These are phyloP conservation scores for Galerina sulciceps DNA, from an alignment of 768 basidiomycete species.

Conservation along the genomic window DNA sequence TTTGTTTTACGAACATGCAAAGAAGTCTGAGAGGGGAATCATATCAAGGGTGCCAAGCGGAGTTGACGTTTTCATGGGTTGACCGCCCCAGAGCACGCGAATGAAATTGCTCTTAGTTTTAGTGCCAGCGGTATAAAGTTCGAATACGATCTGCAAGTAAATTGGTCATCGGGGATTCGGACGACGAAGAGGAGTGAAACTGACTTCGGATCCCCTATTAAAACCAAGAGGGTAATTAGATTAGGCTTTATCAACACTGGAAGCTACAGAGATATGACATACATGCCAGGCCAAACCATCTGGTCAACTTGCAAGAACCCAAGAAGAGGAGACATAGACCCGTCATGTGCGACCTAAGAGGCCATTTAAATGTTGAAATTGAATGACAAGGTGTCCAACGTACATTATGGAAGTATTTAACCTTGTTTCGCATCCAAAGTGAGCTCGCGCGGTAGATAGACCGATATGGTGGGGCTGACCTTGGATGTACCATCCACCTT, in stretches of 20 bases:
- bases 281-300: slow-evolving; percentile 64
- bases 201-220: slow-evolving; percentile 48
- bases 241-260: not conserved
- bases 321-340: slow-evolving; percentile 51
- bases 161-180: not conserved
- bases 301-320: slow-evolving; percentile 51
- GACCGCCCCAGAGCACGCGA: slow-evolving; percentile 56
- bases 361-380: not conserved
- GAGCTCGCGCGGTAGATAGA: not conserved
- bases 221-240: not conserved
- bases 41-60: slow-evolving; percentile 50
- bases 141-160: slow-evolving; percentile 41
- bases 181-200: not conserved
- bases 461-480: slow-evolving; percentile 20
- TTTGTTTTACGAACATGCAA: slow-evolving; percentile 39
- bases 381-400: not conserved
- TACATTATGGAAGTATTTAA: slow-evolving; percentile 50
- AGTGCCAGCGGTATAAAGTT: slow-evolving; percentile 40
- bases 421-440: slow-evolving; percentile 11
- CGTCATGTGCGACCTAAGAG: slow-evolving; percentile 49
- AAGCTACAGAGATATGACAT: slow-evolving; percentile 3
- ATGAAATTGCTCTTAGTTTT: slow-evolving; percentile 32
- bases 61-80: slow-evolving; percentile 51
- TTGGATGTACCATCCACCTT: slow-evolving; percentile 39
- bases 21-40: slow-evolving; percentile 45